Evolutionary conservation across 2,329 filamentous ascomycete species (phyloP).

Genomic region (Penicillium sp.): DNA sequence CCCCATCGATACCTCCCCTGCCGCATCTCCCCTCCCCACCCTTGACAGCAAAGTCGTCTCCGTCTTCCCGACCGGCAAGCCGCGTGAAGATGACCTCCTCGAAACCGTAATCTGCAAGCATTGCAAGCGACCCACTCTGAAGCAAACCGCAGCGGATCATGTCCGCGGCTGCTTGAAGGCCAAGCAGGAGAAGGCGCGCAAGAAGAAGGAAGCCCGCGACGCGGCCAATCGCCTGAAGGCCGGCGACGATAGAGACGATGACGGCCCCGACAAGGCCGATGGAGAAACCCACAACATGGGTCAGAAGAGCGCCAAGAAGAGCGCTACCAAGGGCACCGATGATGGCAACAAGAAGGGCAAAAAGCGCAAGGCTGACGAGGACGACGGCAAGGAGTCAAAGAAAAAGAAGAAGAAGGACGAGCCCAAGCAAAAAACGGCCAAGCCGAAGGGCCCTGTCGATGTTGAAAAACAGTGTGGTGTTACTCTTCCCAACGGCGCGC

Average conservation of each 20-base stretch:
- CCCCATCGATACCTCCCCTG: conserved; percentile 32
- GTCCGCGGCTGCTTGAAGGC: conserved; percentile 79
- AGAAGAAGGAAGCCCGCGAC: conserved; percentile 72
- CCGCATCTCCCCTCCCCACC: conserved; percentile 47
- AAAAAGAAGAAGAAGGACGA: conserved; percentile 96
- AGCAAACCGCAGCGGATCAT: conserved; percentile 71
- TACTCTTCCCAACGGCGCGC: conserved; percentile 75
- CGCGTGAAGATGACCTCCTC: conserved; percentile 75
- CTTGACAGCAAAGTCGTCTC: conserved; percentile 74
- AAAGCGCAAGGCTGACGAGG: conserved; percentile 72
- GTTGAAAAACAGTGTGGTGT: conserved; percentile 94
- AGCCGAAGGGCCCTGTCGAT: conserved; percentile 88
- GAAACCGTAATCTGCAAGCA: conserved; percentile 87
- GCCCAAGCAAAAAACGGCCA: conserved; percentile 75
- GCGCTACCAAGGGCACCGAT: conserved; percentile 48
- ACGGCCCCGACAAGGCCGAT: conserved; percentile 42
- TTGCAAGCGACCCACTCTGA: conserved; percentile 84
- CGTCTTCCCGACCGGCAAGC: conserved; percentile 77
- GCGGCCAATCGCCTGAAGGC: conserved; percentile 63
- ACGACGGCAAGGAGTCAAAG: conserved; percentile 74
- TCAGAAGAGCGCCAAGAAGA: conserved; percentile 67
- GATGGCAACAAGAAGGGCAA: conserved; percentile 65
- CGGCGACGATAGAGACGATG: conserved; percentile 47
- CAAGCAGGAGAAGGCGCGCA: conserved; percentile 77
- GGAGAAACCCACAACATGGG: conserved; percentile 47